Conservation (phyloP, 257 asterid species). For the Plantago ovata region DNA sequence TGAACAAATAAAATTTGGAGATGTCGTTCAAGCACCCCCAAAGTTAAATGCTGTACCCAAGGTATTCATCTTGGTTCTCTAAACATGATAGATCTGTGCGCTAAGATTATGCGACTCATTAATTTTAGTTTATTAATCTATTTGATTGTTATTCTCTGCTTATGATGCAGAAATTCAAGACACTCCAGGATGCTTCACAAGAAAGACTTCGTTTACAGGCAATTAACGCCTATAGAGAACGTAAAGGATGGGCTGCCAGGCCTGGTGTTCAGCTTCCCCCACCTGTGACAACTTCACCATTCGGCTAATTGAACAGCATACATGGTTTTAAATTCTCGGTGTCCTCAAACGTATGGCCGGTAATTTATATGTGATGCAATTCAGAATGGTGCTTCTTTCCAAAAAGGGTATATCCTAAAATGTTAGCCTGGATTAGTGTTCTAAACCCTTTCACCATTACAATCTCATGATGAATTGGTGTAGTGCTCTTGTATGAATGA, state of each 20-base stretch:
- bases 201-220: conserved; percentile 91
- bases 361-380: too few species aligned
- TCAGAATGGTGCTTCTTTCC: too few species aligned
- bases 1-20: conserved; percentile 78
- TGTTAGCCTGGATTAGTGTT: too few species aligned
- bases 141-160: neutral
- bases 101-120: neutral
- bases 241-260: conserved; percentile 86
- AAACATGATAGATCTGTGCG: neutral
- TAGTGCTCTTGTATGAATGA: conserved; percentile 1
- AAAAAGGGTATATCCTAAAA: too few species aligned
- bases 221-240: conserved; percentile 74
- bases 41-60: conserved; percentile 72
- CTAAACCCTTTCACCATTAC: neutral
- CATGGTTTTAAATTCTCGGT: too few species aligned
- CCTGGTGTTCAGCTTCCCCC: conserved; percentile 69
- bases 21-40: conserved; percentile 85
- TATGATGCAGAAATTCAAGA: conserved; percentile 50
- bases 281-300: conserved; percentile 29
- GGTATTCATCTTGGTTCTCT: conserved; percentile 34
- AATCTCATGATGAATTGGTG: neutral
- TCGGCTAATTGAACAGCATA: conserved; percentile 17
- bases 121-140: conserved; percentile 2
- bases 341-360: too few species aligned
- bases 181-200: conserved; percentile 54